Percentiles rank a stretch among this genome's conserved stretches.
phyloP scores from a whole-genome alignment of 305 asterid genomes.

The Coffea humblotiana region DNA sequence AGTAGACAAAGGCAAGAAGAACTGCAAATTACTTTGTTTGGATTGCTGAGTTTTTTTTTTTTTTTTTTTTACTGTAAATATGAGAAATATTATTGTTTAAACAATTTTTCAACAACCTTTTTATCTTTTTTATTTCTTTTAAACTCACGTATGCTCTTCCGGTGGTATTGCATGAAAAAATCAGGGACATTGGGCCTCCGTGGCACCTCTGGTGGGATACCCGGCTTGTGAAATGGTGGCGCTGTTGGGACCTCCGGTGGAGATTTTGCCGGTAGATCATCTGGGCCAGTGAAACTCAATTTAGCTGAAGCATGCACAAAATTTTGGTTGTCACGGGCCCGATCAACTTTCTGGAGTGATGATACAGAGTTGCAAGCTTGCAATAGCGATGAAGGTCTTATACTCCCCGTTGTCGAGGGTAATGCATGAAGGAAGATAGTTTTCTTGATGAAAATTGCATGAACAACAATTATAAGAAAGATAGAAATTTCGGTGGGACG shows the following conservation, averaged over 20 bases:
- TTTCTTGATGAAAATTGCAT: slow-evolving; percentile 34
- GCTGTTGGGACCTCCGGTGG: slow-evolving; percentile 45
- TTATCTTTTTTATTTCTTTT: too few relatives aligned
- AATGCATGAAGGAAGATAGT: slow-evolving; percentile 21
- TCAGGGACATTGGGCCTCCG: slow-evolving; percentile 42
- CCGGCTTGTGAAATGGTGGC: slow-evolving; percentile 33
- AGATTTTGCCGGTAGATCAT: slow-evolving; percentile 31
- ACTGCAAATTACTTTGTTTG: too few relatives aligned
- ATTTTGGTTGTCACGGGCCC: background rate
- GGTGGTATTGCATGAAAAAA: slow-evolving; percentile 48
- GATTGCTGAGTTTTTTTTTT: too few relatives aligned
- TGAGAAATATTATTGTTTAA: too few relatives aligned
- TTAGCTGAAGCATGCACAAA: slow-evolving; percentile 11
- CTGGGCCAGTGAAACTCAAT: slow-evolving; percentile 29
- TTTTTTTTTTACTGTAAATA: too few relatives aligned
- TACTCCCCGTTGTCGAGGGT: slow-evolving; percentile 1
- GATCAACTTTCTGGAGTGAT: slow-evolving; percentile 9
- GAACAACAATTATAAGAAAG: background rate
- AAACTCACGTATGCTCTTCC: too few relatives aligned
- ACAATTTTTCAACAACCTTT: too few relatives aligned
- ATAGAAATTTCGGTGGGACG: background rate
- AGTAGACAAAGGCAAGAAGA: too few relatives aligned
- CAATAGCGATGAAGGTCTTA: background rate
- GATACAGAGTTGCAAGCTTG: slow-evolving; percentile 2
- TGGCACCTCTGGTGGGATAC: slow-evolving; percentile 38